phyloP scores from a whole-genome alignment of 805 yeast species.

The Scheffersomyces coipomensis region DNA sequence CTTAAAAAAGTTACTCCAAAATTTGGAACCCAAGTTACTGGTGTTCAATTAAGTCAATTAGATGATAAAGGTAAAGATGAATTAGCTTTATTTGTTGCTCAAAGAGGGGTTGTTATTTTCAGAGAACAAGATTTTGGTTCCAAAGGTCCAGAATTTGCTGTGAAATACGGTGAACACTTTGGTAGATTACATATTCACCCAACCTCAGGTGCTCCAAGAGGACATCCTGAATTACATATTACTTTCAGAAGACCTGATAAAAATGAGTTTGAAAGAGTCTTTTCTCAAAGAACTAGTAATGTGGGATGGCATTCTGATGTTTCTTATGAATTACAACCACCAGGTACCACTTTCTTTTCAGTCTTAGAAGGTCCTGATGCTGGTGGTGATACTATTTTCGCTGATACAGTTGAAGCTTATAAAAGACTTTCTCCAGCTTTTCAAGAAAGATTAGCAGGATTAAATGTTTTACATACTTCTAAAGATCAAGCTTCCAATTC shows the following conservation, averaged over 20 bases:
- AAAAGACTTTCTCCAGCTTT: conserved; percentile 66
- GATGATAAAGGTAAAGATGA: conserved; percentile 60
- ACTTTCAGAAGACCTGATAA: conserved; percentile 52
- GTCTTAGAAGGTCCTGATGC: conserved; percentile 56
- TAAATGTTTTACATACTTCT: conserved; percentile 70
- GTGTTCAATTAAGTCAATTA: conserved; percentile 58
- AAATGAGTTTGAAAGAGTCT: conserved; percentile 34
- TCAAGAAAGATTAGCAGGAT: conserved; percentile 55
- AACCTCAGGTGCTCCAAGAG: conserved; percentile 68
- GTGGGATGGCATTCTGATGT: conserved; percentile 72
- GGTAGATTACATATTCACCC: conserved; percentile 76
- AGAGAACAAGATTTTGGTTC: conserved; percentile 62
- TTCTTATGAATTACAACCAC: conserved; percentile 71
- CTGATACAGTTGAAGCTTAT: conserved; percentile 71
- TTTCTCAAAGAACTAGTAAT: conserved; percentile 33
- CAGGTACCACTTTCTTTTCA: conserved; percentile 66
- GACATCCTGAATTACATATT: conserved; percentile 61
- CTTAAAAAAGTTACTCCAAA: conserved; percentile 58
- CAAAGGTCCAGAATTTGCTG: conserved; percentile 48
- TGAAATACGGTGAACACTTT: conserved; percentile 59
- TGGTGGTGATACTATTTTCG: conserved; percentile 80
- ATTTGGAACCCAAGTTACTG: conserved; percentile 63
- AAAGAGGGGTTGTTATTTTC: conserved; percentile 67
- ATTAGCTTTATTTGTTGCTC: conserved; percentile 65
- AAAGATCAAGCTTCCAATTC: conserved; percentile 67